These are phyloP conservation scores for Clarireedia sp. DNA, from an alignment of 2,329 filamentous ascomycete species.

Conservation along the genomic window DNA sequence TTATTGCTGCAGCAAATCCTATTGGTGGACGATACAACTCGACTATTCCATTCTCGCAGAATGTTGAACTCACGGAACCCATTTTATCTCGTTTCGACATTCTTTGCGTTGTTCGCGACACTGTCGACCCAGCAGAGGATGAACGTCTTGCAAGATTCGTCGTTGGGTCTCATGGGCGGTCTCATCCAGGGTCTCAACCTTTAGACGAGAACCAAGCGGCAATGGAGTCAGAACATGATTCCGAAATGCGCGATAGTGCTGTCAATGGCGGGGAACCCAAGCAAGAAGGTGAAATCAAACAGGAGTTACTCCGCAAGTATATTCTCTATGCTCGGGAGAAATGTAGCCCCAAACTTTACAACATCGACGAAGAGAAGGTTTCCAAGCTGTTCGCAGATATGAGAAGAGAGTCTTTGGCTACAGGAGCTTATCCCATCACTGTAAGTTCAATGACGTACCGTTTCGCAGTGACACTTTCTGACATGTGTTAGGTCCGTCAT, in stretches of 20 bases:
- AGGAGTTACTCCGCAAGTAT: slow-evolving; percentile 89
- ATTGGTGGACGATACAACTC: slow-evolving; percentile 95
- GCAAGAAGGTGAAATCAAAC: slow-evolving; percentile 68
- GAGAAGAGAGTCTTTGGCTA: slow-evolving; percentile 84
- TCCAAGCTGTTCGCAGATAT: slow-evolving; percentile 92
- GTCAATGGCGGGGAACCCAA: slow-evolving; percentile 39
- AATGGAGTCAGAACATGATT: slow-evolving; percentile 57
- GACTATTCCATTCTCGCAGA: slow-evolving; percentile 90
- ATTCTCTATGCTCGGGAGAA: slow-evolving; percentile 90
- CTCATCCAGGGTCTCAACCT: slow-evolving; percentile 58
- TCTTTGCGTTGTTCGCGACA: slow-evolving; percentile 90
- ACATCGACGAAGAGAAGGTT: slow-evolving; percentile 97
- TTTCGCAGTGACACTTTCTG: neutral
- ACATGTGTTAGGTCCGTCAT: slow-evolving; percentile 68
- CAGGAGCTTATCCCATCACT: slow-evolving; percentile 94
- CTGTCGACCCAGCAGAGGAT: slow-evolving; percentile 85
- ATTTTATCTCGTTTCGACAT: slow-evolving; percentile 98
- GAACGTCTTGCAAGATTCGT: slow-evolving; percentile 92
- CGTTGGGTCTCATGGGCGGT: slow-evolving; percentile 85
- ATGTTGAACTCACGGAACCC: slow-evolving; percentile 93
- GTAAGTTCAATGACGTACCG: slow-evolving; percentile 46
- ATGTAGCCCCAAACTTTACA: slow-evolving; percentile 85
- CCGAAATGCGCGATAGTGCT: slow-evolving; percentile 35
- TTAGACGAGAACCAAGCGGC: slow-evolving; percentile 40
- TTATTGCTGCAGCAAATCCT: slow-evolving; percentile 94